Evolutionary conservation across 768 basidiomycete species (phyloP), one percentile per base, ranked within the genome.

Genomic region (Cystobasidium ongulense): DNA sequence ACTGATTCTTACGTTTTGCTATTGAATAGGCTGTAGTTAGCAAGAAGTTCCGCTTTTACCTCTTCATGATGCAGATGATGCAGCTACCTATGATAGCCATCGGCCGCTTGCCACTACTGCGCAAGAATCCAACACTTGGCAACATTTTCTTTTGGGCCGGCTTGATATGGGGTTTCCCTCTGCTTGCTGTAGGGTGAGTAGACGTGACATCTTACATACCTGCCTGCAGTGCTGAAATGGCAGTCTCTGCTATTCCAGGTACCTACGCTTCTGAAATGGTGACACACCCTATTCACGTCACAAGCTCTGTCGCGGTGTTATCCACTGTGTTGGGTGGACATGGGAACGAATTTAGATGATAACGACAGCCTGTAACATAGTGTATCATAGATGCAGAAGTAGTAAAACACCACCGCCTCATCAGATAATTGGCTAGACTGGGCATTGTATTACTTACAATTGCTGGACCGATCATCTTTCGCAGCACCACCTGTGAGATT

Each of bases 11-110:
- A 33, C 15, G 46, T 50, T 11, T 50, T 4, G 39, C 8, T 8
- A n/a, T 31, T 63, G n/a, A 23, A 3, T 53, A 71, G 4, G 85
- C 68, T 35, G 53, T 98, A 67, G 95, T 97, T 17, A 93, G 72
- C 36, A 73, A 77, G 79, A 99, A 99, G 84, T 85, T 98, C 41
- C 90, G 94, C 78, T 86, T 92, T 82, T 96, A 95, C 80, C 84
- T 96, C 21, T 95, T 96, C 82, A 82, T 85, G 15, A 82, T 92
- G 80, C 82, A 95, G 85, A 87, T 96, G 80, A 86, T 88, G 27
- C 95, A 98, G 83, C 87, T 99, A 29, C 95, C 95, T 0, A 84
- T 99, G 75, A 98, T 97, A 75, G 84, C 89, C 4, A 75, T 93
- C 38, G 89, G 91, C 25, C 86, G 90, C 0, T 82, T 89, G 11